Base-by-base conservation (phyloP, 495 filamentous ascomycete species). In the Penicillium nucicola region DNA sequence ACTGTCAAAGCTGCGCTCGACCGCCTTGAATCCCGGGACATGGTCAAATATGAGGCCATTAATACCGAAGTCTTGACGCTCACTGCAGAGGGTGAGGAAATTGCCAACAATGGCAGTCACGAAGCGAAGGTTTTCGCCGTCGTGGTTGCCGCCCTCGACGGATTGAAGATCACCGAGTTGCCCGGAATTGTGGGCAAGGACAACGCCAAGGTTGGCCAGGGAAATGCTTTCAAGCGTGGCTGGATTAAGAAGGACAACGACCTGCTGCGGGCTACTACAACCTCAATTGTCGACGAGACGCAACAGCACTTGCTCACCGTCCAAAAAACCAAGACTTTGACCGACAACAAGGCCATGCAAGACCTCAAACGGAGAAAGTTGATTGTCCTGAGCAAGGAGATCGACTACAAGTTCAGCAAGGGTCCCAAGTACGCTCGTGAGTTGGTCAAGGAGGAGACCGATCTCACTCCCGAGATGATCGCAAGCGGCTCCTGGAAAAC, bases 41-140 rank as follows among this genome's bases (percentile, higher is more conserved):
- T 98, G 91, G 76, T 97, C 53, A 70, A 76, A 48, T 96, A 95
- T 70, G 84, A 95, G 38, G 85, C 87, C 18, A 76, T 86, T 20
- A 90, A 96, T 47, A 72, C 79, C 46, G 91, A 97, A 66, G 81
- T 88, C 47, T 78, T 84, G n/a, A 62, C 84, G 17, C 71, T 97
- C 54, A 93, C 92, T 23, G 66, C 79, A 7, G 92, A 97, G 64
- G 92, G 83, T 7, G 78, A 88, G 53, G 73, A 77, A 48, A 91
- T 97, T 62, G 85, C 80, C 36, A 77, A 80, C 53, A 84, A 95
- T 72, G 92, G 93, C 42, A 93, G 88, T 58, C 92, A 96, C 71
- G 93, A 98, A 68, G 92, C 87, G 48, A 90, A 90, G 58, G 92
- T 98, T 42, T 98, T 95, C 70, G 83, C 92, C 52, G 91, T 88